A percentile compares a stretch with the other conserved stretches of the same genome.
phyloP scores from a whole-genome alignment of 1,284 basidiomycete genomes.

The Serendipita sp. region DNA sequence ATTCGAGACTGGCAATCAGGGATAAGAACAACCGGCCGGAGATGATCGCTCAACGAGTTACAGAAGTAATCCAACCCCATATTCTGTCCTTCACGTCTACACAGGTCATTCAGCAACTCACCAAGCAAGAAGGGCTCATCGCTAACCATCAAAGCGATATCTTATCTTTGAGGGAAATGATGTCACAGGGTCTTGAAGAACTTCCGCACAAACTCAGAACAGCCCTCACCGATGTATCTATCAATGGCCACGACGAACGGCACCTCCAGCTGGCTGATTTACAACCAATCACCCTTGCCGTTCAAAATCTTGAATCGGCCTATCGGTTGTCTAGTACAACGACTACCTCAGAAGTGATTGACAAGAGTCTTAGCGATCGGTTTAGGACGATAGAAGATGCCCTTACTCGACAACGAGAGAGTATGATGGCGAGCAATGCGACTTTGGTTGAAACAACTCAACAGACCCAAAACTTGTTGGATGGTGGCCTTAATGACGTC shows the following conservation, averaged over 20 bases:
- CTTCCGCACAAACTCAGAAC: background rate
- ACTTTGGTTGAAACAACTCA: background rate
- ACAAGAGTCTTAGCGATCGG: background rate
- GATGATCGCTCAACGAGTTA: constrained; percentile 31
- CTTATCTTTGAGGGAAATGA: no score
- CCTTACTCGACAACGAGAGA: background rate
- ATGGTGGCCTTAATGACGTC: background rate
- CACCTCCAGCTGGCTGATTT: constrained; percentile 35
- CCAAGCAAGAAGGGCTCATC: background rate
- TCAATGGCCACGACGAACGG: constrained; percentile 18
- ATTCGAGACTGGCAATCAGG: constrained; percentile 59
- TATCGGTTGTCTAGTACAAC: background rate
- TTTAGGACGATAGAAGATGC: background rate
- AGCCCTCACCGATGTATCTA: background rate
- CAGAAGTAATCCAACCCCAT: background rate
- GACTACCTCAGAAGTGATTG: background rate
- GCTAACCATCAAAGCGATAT: background rate
- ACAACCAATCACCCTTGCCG: constrained; percentile 23
- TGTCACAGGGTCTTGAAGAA: background rate
- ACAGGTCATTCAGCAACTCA: background rate
- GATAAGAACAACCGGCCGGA: constrained; percentile 57
- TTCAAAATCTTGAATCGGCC: constrained; percentile 24
- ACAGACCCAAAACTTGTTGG: background rate
- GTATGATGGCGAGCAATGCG: background rate
- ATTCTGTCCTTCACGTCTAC: background rate